Conservation (phyloP, 805 yeast genomes). For the Schizosaccharomyces osmophilus region DNA sequence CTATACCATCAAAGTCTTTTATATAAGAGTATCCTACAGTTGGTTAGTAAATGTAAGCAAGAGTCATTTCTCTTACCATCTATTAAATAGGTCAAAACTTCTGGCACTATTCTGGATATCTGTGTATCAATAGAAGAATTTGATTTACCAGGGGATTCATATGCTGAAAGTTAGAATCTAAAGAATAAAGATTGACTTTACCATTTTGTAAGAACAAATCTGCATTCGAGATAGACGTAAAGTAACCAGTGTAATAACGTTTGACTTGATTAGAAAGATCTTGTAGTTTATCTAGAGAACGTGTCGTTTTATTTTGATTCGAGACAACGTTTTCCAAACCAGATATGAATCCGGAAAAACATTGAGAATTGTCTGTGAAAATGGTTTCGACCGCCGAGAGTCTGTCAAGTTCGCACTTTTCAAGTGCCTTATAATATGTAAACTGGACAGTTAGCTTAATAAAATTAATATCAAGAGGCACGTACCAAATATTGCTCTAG, state of each 20-base stretch:
- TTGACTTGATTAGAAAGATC: neutral
- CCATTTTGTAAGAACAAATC: neutral
- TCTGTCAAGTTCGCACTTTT: too few relatives aligned
- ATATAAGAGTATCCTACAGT: too few relatives aligned
- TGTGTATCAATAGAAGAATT: neutral
- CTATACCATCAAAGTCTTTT: too few relatives aligned
- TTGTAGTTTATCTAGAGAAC: neutral
- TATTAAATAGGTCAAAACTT: neutral
- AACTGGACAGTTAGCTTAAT: too few relatives aligned
- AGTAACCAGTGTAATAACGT: neutral
- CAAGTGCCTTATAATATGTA: too few relatives aligned
- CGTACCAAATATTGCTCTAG: neutral
- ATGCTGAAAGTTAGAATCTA: too few relatives aligned
- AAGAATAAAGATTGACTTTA: neutral
- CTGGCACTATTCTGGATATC: neutral
- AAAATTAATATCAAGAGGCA: too few relatives aligned
- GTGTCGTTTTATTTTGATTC: neutral
- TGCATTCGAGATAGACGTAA: neutral
- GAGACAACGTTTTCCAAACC: neutral
- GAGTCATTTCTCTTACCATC: neutral
- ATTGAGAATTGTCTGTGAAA: too few relatives aligned
- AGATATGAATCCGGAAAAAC: neutral
- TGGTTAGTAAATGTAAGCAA: too few relatives aligned
- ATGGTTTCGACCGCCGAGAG: too few relatives aligned
- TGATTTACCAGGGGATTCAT: neutral